Percentiles rank a stretch among this genome's conserved stretches.
phyloP scores from a whole-genome alignment of 2,329 filamentous ascomycete species.

The Sporothrix brasiliensis region DNA sequence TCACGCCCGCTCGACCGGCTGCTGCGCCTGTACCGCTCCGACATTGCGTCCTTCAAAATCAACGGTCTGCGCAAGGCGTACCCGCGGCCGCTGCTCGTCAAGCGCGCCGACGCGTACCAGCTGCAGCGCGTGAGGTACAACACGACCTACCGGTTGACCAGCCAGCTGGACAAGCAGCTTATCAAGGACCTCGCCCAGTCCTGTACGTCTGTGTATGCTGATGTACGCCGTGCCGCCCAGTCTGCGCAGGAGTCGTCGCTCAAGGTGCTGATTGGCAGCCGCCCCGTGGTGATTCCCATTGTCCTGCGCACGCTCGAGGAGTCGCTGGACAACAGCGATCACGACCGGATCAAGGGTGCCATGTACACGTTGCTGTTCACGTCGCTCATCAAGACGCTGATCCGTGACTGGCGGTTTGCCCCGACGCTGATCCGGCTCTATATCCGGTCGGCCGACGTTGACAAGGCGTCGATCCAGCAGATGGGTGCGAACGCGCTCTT shows the following conservation, averaged over 20 bases:
- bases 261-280: slow-evolving; percentile 85
- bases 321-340: slow-evolving; percentile 77
- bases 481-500: slow-evolving; percentile 80
- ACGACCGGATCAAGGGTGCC: slow-evolving; percentile 90
- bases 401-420: slow-evolving; percentile 92
- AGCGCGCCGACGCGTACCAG: slow-evolving; percentile 92
- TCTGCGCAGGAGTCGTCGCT: slow-evolving; percentile 89
- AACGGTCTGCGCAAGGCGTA: slow-evolving; percentile 91
- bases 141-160: slow-evolving; percentile 81
- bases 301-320: slow-evolving; percentile 76
- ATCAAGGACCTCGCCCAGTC: slow-evolving; percentile 87
- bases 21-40: slow-evolving; percentile 78
- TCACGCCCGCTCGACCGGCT: slow-evolving; percentile 91
- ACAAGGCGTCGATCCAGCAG: slow-evolving; percentile 92
- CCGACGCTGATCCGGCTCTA: slow-evolving; percentile 88
- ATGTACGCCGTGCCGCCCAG: slow-evolving; percentile 93
- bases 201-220: slow-evolving; percentile 87
- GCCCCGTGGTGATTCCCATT: slow-evolving; percentile 86
- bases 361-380: slow-evolving; percentile 91
- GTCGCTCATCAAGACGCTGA: slow-evolving; percentile 81
- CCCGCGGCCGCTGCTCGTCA: slow-evolving; percentile 86
- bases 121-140: slow-evolving; percentile 94
- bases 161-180: slow-evolving; percentile 82
- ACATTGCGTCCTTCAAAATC: slow-evolving; percentile 91
- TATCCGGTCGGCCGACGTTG: slow-evolving; percentile 84